Base-by-base conservation (phyloP, 2,329 filamentous ascomycete species). In the Amauroascus verrucosus region DNA sequence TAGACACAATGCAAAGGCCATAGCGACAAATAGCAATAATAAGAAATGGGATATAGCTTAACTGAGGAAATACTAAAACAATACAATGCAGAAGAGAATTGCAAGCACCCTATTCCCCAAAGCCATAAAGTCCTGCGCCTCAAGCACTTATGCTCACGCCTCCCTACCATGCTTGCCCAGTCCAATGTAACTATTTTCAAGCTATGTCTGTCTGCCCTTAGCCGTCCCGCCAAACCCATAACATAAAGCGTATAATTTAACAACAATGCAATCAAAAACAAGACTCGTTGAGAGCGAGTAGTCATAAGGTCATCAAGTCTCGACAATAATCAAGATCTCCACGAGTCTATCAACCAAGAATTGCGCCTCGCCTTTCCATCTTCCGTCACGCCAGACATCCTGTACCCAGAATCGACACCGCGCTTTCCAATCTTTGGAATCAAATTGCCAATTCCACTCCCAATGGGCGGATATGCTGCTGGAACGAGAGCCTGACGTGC, bases 361-460 rank as follows among this genome's bases (percentile, higher is more conserved):
- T 57, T 75, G 72, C 6, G 66, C 64, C 50, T 72, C 71, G 48
- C 64, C 61, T 48, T 65, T 71, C 71, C 71, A 73, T 53, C 60
- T 60, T n/a, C 60, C 71, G 58, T 64, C 65, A n/a, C 54, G 47
- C 67, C 68, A 74, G 24, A 69, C 61, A 55, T 70, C 67, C 43
- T 63, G 56, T 22, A 65, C 33, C 69, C 68, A 68, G 59, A 68
- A 68, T 49, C 56, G 57, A 65, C 63, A 66, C 22, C 59, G 54
- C 35, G 58, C 62, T 26, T 56, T 48, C 56, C 56, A 55, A 33
- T 59, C 46, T 38, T 55, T 55, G 37, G 32, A 50, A 20, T 57
- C 58, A 24, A 63, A 55, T 45, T 57, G 56, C 38, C 62, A 56
- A 54, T 65, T 60, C 62, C 61, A 62, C 43, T 62, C 30, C 47